Base-by-base conservation (phyloP, 495 filamentous ascomycete species). In the Aspergillus steynii region DNA sequence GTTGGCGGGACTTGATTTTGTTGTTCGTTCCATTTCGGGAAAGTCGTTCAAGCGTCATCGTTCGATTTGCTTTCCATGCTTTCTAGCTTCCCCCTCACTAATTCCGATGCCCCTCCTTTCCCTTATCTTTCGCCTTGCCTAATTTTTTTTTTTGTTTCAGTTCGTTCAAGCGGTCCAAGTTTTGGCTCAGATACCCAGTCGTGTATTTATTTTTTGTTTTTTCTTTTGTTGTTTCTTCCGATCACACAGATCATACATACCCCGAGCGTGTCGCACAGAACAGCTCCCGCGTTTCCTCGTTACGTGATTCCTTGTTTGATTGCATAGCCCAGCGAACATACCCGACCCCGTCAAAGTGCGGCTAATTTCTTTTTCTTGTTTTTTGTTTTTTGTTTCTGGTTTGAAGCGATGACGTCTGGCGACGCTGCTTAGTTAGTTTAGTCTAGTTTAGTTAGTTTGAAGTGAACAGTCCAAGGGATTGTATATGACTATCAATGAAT, bases 141-240 rank as follows among this genome's bases (percentile, higher is more conserved):
- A 27, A 27, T 29, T 53, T 34, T 14, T 56, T 53, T 42, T 57
- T 29, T 7, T 15, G 26, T 5, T 55, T 55, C 26, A 12, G 9
- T 29, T 53, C 55, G 56, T 48, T 50, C 26, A 26, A 46, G 37
- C 37, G 37, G 9, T 55, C 53, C 47, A 7, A 37, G 63, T 58
- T 42, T 10, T 12, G 10, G 59, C 62, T 66, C 60, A 53, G 67
- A 69, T 69, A 69, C 67, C 67, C 67, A 28, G 57, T 69, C 67
- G 31, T 69, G 64, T 69, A 62, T 61, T 63, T 56, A n/a, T n/a
- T 50, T 37, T 6, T 48, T 20, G 2, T 50, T 37, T 49, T 48
- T 37, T 55, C 28, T 37, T 48, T 32, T 27, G 48, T 26, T 42
- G 47, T 53, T 48, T 56, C 46, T 56, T 57, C 48, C 55, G 20